Evolutionary conservation across 2,329 filamentous ascomycete species (phyloP).

Genomic region (Trichoderma aggressivum): DNA sequence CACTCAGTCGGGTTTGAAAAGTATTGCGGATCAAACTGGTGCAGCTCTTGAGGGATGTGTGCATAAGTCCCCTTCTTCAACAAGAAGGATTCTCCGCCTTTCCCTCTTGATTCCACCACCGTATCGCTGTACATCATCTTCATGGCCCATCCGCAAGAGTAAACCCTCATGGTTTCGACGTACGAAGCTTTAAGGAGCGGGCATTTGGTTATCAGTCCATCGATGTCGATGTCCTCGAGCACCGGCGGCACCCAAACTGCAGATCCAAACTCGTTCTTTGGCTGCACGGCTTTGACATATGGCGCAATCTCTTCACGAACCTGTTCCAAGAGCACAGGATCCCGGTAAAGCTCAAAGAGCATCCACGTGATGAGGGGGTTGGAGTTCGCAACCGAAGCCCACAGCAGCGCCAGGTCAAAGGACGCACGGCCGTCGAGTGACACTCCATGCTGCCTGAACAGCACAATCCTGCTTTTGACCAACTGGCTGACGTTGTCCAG

Average conservation of each 20-base stretch:
- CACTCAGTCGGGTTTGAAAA: slow-evolving; percentile 37
- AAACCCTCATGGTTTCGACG: slow-evolving; percentile 40
- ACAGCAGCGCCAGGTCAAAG: slow-evolving; percentile 36
- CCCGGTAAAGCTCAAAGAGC: slow-evolving; percentile 39
- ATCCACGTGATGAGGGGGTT: slow-evolving; percentile 41
- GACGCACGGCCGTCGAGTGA: slow-evolving; percentile 33
- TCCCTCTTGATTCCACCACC: slow-evolving; percentile 27
- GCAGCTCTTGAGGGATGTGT: slow-evolving; percentile 34
- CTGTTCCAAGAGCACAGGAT: slow-evolving; percentile 36
- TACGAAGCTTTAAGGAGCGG: slow-evolving; percentile 40
- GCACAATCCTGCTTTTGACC: slow-evolving; percentile 30
- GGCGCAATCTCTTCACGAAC: slow-evolving; percentile 39
- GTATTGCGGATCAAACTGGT: slow-evolving; percentile 33
- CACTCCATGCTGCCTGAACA: slow-evolving; percentile 31
- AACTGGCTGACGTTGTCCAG: slow-evolving; percentile 36
- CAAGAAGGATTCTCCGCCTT: slow-evolving; percentile 25
- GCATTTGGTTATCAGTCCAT: slow-evolving; percentile 35
- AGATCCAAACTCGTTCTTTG: slow-evolving; percentile 35
- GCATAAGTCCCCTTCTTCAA: slow-evolving; percentile 36
- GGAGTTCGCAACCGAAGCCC: slow-evolving; percentile 39
- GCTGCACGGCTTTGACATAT: slow-evolving; percentile 32
- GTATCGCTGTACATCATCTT: slow-evolving; percentile 34
- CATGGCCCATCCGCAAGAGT: slow-evolving; percentile 34
- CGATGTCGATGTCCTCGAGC: slow-evolving; percentile 35
- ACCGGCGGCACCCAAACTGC: slow-evolving; percentile 36